Evolutionary conservation across 306 rosid species (phyloP).

Genomic region (Cyclanthera cordifolia): DNA sequence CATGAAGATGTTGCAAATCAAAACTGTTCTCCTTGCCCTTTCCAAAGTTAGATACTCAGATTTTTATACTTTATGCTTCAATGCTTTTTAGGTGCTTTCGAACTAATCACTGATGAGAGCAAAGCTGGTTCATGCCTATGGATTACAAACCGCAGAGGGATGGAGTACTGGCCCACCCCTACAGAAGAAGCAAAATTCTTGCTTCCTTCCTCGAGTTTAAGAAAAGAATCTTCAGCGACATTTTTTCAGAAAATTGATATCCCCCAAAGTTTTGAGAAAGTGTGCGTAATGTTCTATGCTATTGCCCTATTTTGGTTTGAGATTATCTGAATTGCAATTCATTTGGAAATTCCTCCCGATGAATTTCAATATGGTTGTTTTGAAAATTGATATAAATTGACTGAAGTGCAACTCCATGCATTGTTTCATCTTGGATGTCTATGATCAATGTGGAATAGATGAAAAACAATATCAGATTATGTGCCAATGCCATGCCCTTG

Average conservation of each 20-base stretch:
- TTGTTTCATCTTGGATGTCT: background rate
- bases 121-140: constrained; percentile 92
- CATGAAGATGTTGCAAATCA: background rate
- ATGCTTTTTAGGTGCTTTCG: constrained; percentile 60
- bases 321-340: too few species aligned
- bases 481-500: background rate
- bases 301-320: background rate
- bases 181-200: constrained; percentile 54
- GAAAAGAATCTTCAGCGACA: constrained; percentile 33
- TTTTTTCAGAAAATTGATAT: constrained; percentile 38
- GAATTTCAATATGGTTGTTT: too few species aligned
- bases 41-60: background rate
- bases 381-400: background rate
- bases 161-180: constrained; percentile 89
- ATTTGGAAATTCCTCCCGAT: too few species aligned
- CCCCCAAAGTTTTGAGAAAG: constrained; percentile 68
- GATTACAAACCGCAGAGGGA: constrained; percentile 87
- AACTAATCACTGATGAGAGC: constrained; percentile 71
- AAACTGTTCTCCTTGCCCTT: background rate
- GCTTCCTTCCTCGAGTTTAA: constrained; percentile 20
- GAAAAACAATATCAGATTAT: background rate
- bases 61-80: constrained; percentile 23
- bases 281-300: constrained; percentile 34
- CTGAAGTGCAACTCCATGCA: background rate
- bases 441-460: background rate